phyloP scores from a whole-genome alignment of 495 filamentous ascomycete genomes.

The Paragyromitra xinjiangensis region DNA sequence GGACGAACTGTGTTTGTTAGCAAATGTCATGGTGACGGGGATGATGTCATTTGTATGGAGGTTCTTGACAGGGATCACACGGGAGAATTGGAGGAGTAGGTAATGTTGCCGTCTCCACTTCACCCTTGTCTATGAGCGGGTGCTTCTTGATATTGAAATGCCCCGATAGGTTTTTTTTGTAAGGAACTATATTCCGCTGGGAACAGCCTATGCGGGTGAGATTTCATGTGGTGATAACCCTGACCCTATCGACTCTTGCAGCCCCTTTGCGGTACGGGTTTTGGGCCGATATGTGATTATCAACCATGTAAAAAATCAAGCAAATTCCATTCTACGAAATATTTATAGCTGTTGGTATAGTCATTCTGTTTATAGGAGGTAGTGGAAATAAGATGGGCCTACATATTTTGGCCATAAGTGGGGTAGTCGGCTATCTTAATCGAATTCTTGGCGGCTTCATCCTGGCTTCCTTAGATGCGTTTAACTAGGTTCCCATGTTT shows the following conservation, averaged over 20 bases:
- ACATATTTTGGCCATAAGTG: too few relatives aligned
- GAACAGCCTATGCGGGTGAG: background rate
- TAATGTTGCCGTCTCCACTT: background rate
- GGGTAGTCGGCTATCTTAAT: too few relatives aligned
- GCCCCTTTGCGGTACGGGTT: too few relatives aligned
- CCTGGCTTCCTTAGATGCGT: too few relatives aligned
- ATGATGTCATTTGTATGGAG: constrained; percentile 43
- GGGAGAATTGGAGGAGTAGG: background rate
- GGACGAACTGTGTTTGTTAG: background rate
- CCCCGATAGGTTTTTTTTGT: background rate
- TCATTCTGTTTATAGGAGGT: too few relatives aligned
- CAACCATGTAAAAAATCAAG: too few relatives aligned
- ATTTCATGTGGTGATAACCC: background rate
- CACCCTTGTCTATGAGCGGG: background rate
- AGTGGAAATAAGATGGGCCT: too few relatives aligned
- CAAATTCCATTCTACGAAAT: too few relatives aligned
- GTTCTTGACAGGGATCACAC: constrained; percentile 3
- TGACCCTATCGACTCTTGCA: background rate
- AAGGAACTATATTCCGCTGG: background rate
- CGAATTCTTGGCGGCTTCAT: too few relatives aligned
- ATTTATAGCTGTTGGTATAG: too few relatives aligned
- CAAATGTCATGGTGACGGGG: constrained; percentile 39
- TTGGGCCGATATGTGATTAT: too few relatives aligned
- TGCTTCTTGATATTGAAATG: background rate
- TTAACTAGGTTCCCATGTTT: too few relatives aligned